These are phyloP conservation scores for Eucalyptus pauciflora DNA, from an alignment of 345 rosid species.

Conservation along the genomic window DNA sequence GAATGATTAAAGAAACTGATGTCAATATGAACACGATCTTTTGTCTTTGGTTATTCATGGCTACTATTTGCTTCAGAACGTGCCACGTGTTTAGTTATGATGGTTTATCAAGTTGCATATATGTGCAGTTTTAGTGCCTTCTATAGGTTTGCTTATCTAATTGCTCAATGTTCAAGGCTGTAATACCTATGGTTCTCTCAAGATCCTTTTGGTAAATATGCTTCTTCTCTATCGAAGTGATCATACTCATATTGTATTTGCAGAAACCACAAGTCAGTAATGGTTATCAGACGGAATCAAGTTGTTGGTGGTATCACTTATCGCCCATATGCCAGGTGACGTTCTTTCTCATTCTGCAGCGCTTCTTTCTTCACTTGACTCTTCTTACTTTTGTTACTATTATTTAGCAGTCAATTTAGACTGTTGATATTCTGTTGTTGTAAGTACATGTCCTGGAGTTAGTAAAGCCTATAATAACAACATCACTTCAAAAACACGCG, in stretches of 20 bases:
- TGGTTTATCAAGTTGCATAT: background rate
- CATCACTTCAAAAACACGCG: background rate
- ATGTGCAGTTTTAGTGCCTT: background rate
- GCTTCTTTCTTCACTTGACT: background rate
- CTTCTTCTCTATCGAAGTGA: background rate
- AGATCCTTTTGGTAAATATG: background rate
- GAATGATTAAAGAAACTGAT: background rate
- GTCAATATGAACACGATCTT: background rate
- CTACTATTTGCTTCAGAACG: background rate
- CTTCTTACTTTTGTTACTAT: background rate
- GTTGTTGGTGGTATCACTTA: conserved; percentile 99
- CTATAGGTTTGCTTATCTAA: background rate
- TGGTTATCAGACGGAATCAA: conserved; percentile 78
- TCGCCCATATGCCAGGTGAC: conserved; percentile 88
- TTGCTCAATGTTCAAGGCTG: background rate
- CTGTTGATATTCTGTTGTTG: background rate
- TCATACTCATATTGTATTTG: background rate
- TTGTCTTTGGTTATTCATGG: background rate
- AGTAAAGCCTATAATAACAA: background rate
- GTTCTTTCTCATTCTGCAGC: background rate
- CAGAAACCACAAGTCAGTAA: conserved; percentile 95
- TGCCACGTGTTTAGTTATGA: background rate
- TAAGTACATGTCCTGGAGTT: background rate
- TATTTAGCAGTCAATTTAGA: background rate
- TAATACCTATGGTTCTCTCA: background rate